These are phyloP conservation scores for Lactarius evosmus DNA, from an alignment of 768 basidiomycete species.

Conservation along the genomic window DNA sequence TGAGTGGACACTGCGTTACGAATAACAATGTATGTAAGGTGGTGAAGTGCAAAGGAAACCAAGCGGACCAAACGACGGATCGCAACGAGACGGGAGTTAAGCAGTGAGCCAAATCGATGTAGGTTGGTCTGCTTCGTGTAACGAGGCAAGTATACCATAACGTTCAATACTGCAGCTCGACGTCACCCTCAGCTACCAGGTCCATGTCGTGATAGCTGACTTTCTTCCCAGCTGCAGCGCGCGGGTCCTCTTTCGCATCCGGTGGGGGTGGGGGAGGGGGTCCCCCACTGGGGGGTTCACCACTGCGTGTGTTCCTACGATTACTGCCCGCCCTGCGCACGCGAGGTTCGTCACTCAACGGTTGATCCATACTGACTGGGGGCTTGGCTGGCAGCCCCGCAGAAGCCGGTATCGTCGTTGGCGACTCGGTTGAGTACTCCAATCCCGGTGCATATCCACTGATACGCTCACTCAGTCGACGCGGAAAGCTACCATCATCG, in stretches of 20 bases:
- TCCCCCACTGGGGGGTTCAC: slow-evolving; percentile 40
- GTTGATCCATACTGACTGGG: slow-evolving; percentile 41
- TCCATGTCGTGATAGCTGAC: slow-evolving; percentile 97
- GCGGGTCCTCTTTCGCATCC: slow-evolving; percentile 89
- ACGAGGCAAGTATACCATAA: background rate
- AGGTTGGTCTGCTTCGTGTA: background rate
- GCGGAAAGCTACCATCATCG: slow-evolving; percentile 54
- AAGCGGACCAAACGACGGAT: slow-evolving; percentile 5
- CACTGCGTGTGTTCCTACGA: slow-evolving; percentile 35
- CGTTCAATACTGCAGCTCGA: slow-evolving; percentile 41
- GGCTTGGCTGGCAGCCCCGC: slow-evolving; percentile 84
- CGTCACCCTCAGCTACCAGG: slow-evolving; percentile 71
- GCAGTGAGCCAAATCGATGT: background rate
- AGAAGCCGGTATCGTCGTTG: slow-evolving; percentile 49
- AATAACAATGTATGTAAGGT: slow-evolving; percentile 24
- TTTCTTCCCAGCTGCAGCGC: slow-evolving; percentile 83
- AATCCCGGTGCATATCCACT: slow-evolving; percentile 64
- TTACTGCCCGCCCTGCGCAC: slow-evolving; percentile 40
- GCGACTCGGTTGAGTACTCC: slow-evolving; percentile 41
- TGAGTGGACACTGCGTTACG: slow-evolving; percentile 19
- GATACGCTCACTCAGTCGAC: slow-evolving; percentile 76
- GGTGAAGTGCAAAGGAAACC: slow-evolving; percentile 18
- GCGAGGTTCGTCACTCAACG: slow-evolving; percentile 43
- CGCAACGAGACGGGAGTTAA: slow-evolving; percentile 1
- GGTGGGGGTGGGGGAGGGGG: slow-evolving; percentile 78